A percentile compares a stretch with the other conserved stretches of the same genome.
phyloP scores from a whole-genome alignment of 2,329 filamentous ascomycete species.

The Colletotrichum sp. region DNA sequence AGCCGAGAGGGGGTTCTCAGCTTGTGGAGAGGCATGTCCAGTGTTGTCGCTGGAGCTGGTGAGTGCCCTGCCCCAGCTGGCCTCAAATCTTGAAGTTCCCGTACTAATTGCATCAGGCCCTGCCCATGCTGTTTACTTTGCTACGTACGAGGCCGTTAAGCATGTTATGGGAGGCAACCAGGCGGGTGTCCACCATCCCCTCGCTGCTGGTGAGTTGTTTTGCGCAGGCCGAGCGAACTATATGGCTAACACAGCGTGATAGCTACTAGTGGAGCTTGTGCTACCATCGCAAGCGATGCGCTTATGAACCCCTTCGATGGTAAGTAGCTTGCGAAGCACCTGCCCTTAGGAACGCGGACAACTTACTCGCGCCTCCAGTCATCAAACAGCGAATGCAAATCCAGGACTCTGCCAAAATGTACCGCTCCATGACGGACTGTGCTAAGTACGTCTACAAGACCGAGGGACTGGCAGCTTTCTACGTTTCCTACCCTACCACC shows the following conservation, averaged over 20 bases:
- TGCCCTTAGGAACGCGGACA: not conserved
- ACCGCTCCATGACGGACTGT: slow-evolving; percentile 86
- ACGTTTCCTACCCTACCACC: slow-evolving; percentile 97
- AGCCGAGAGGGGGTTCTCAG: slow-evolving; percentile 87
- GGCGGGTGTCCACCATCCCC: slow-evolving; percentile 84
- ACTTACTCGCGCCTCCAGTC: slow-evolving; percentile 57
- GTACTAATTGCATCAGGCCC: slow-evolving; percentile 67
- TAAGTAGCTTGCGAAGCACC: slow-evolving; percentile 41
- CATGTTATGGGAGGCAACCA: slow-evolving; percentile 93
- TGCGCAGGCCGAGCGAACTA: not conserved
- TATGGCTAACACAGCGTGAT: slow-evolving; percentile 55
- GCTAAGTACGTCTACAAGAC: slow-evolving; percentile 85
- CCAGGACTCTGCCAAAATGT: slow-evolving; percentile 86
- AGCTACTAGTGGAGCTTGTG: slow-evolving; percentile 83
- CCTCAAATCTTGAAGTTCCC: not conserved
- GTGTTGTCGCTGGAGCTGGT: slow-evolving; percentile 95
- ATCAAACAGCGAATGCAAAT: slow-evolving; percentile 99
- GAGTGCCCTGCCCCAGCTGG: slow-evolving; percentile 33
- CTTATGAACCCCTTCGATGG: slow-evolving; percentile 99
- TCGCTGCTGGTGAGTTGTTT: slow-evolving; percentile 78
- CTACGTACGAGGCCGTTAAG: slow-evolving; percentile 97
- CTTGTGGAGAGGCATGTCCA: slow-evolving; percentile 95
- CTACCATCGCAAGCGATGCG: slow-evolving; percentile 96
- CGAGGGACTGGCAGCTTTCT: slow-evolving; percentile 91
- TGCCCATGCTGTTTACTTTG: slow-evolving; percentile 97